Base-by-base conservation (phyloP, 495 filamentous ascomycete species). In the Massariosphaeria phaeospora region DNA sequence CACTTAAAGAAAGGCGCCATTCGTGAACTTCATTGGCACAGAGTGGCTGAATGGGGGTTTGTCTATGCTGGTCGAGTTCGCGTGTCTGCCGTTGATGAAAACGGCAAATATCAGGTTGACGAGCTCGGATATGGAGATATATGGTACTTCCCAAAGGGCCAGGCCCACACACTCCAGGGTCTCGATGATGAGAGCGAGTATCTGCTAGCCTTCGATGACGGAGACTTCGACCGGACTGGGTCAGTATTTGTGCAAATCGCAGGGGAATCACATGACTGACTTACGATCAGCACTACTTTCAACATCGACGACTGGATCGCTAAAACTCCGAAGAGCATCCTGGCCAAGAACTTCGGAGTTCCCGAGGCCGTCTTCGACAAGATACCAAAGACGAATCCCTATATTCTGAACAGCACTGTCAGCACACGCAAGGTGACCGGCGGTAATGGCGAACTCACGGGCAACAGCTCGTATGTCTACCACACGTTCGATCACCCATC, bases 91-190 rank as follows among this genome's bases (percentile, higher is more conserved):
- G 80, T 84, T 21, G 76, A 84, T 60, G 76, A 84, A 62, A 66
- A 79, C 42, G 81, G 81, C 18, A 59, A 71, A 26, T 79, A 75
- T 51, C 73, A 79, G 39, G 74, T 78, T 18, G 74, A 79, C 34
- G 74, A 69, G 35, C 73, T 84, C 13, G 70, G 76, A 12, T 73
- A 71, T 13, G 82, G 82, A 8, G 83, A 84, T 51, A 76, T 83
- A 39, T 86, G 81, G 82, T 83, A 84, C 65, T 83, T 84, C 60
- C 81, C 83, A 29, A 83, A 83, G 57, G 82, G 82, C 21, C 69
- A 75, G 9, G 79, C 79, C 1, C 80, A 85, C 52, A 81, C 81
- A 0, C 72, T 85, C 0, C 75, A 76, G 38, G 73, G 73, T 12
- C 69, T 84, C 1, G 76, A 74, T 1, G 79, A 84, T 7, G 75